A percentile compares a stretch with the other conserved stretches of the same genome.
Evolutionary conservation across 2,329 filamentous ascomycete genomes (phyloP).

Genomic region (Phoma sp.): DNA sequence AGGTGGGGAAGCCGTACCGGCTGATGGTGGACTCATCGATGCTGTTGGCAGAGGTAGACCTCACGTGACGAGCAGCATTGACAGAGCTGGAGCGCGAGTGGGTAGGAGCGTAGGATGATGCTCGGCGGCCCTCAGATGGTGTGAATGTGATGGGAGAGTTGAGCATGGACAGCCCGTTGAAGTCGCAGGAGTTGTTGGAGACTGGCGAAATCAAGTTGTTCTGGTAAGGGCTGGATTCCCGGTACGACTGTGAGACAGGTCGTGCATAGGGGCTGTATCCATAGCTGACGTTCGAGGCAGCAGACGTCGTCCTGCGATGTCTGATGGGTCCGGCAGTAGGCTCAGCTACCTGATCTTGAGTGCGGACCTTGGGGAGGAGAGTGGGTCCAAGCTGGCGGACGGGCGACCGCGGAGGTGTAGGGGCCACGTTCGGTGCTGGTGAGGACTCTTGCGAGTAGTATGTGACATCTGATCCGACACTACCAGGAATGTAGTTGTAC

Average conservation of each 20-base stretch:
- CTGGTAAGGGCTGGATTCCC: slow-evolving; percentile 55
- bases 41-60: slow-evolving; percentile 72
- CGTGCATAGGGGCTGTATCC: slow-evolving; percentile 60
- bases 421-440: slow-evolving; percentile 70
- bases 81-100: slow-evolving; percentile 68
- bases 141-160: slow-evolving; percentile 69
- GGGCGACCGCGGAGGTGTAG: slow-evolving; percentile 75
- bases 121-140: slow-evolving; percentile 40
- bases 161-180: slow-evolving; percentile 55
- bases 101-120: slow-evolving; percentile 47
- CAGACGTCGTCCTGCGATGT: slow-evolving; percentile 63
- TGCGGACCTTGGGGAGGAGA: slow-evolving; percentile 83
- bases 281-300: slow-evolving; percentile 49
- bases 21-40: slow-evolving; percentile 71
- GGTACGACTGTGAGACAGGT: slow-evolving; percentile 55
- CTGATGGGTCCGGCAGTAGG: slow-evolving; percentile 64
- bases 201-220: slow-evolving; percentile 55
- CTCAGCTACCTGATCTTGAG: slow-evolving; percentile 80
- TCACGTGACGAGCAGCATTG: slow-evolving; percentile 52
- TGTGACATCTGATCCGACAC: slow-evolving; percentile 62
- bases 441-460: slow-evolving; percentile 72
- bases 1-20: slow-evolving; percentile 83
- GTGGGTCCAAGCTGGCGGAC: slow-evolving; percentile 80
- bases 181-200: slow-evolving; percentile 52
- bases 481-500: slow-evolving; percentile 49